Conservation (phyloP, 2,329 filamentous ascomycete genomes). For the Trichothecium sympodiale region DNA sequence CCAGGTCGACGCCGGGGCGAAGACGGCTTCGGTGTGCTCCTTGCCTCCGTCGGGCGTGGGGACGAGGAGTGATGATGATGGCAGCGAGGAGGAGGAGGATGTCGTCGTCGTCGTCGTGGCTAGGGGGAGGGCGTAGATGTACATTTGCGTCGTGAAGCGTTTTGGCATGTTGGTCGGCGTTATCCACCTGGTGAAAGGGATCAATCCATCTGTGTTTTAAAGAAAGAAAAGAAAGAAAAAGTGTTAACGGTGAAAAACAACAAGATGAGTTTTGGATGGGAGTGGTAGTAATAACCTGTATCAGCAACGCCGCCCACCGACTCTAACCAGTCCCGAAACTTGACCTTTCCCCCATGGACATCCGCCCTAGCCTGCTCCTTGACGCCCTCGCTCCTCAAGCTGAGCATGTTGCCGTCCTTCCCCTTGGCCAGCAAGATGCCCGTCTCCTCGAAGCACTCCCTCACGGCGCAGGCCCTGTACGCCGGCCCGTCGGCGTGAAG, state of each 20-base stretch:
- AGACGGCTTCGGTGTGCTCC: conserved; percentile 63
- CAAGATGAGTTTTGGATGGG: background rate
- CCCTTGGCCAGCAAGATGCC: conserved; percentile 66
- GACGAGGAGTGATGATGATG: conserved; percentile 39
- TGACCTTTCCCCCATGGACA: conserved; percentile 55
- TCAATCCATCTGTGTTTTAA: conserved; percentile 41
- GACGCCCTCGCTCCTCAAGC: conserved; percentile 46
- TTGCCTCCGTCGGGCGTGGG: conserved; percentile 61
- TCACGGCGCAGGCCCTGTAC: conserved; percentile 74
- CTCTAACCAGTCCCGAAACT: conserved; percentile 55
- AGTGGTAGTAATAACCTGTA: conserved; percentile 35
- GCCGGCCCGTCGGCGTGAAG: conserved; percentile 62
- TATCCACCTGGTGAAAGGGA: conserved; percentile 87
- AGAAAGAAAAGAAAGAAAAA: background rate
- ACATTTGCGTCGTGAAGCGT: conserved; percentile 94
- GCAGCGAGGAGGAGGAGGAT: conserved; percentile 13
- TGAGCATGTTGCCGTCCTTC: conserved; percentile 35
- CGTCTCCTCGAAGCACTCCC: conserved; percentile 92
- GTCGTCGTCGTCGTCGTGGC: conserved; percentile 27
- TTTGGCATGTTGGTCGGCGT: conserved; percentile 64
- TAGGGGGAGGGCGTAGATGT: conserved; percentile 73
- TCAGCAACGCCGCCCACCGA: conserved; percentile 51
- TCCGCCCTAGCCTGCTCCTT: conserved; percentile 55
- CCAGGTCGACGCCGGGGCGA: conserved; percentile 62
- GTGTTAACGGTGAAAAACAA: background rate